Conservation (phyloP, 73 alveolate species). For the Tetrahymena borealis region DNA sequence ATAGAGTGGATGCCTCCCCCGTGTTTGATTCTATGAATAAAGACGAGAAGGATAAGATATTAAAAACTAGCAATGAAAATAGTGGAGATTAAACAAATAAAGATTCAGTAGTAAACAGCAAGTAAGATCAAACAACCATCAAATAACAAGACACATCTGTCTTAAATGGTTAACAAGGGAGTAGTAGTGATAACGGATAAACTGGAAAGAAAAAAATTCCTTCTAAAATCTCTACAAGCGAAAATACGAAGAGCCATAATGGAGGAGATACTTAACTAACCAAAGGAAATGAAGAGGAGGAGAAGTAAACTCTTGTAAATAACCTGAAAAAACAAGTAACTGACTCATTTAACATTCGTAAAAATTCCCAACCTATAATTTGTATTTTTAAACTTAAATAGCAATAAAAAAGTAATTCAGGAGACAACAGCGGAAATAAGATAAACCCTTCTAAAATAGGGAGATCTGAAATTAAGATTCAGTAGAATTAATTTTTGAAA, state of each 20-base stretch:
- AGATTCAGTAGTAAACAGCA: background rate
- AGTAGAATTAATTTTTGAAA: background rate
- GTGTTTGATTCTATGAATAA: background rate
- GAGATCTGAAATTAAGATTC: background rate
- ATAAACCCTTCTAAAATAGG: background rate
- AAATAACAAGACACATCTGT: background rate
- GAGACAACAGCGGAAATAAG: background rate
- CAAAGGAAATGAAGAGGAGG: too few species aligned
- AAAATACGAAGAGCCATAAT: background rate
- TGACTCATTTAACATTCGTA: background rate
- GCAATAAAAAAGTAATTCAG: background rate
- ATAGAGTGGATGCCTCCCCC: background rate
- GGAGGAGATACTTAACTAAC: too few species aligned
- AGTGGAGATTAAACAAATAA: conserved; percentile 1
- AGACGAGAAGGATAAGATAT: background rate
- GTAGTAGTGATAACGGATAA: background rate
- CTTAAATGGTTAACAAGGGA: background rate
- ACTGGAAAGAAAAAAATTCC: background rate
- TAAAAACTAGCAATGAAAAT: background rate
- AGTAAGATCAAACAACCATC: background rate
- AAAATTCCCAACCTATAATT: background rate
- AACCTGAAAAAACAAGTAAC: background rate
- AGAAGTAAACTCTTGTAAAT: background rate
- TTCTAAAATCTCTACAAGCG: background rate
- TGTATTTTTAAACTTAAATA: background rate